A percentile compares a stretch with the other conserved stretches of the same genome.
Evolutionary conservation across 2,329 filamentous ascomycete genomes (phyloP).

Genomic region (Colletotrichum sp.): DNA sequence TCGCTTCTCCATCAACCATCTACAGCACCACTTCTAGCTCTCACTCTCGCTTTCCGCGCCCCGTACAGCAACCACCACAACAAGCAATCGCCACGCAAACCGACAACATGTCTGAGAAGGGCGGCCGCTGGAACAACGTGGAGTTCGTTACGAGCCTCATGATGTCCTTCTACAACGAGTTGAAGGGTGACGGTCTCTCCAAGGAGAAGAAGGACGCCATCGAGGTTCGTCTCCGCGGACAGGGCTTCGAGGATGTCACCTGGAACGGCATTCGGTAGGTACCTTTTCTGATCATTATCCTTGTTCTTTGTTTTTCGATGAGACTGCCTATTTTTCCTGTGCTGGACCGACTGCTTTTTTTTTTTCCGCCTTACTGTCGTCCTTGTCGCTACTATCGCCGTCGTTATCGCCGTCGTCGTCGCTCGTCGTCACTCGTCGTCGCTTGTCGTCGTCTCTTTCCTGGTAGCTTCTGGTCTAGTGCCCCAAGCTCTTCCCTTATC

Average conservation of each 20-base stretch:
- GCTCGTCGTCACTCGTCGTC: no score
- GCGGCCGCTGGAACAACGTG: neutral
- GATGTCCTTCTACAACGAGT: neutral
- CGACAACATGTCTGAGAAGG: neutral
- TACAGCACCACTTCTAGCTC: neutral
- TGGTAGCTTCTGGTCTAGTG: neutral
- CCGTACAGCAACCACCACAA: neutral
- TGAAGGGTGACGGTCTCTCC: neutral
- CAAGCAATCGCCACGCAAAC: neutral
- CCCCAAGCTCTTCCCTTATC: neutral
- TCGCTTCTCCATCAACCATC: neutral
- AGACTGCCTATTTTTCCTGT: neutral
- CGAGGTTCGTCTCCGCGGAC: neutral
- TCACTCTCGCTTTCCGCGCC: neutral
- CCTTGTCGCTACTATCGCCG: neutral
- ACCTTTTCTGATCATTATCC: neutral
- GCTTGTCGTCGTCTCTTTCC: neutral
- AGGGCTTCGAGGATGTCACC: neutral
- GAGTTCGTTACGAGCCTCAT: neutral
- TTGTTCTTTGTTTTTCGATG: neutral
- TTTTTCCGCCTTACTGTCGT: neutral
- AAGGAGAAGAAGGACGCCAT: conserved; percentile 4
- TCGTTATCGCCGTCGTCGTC: neutral
- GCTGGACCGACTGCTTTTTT: neutral
- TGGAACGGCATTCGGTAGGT: conserved; percentile 1